A percentile compares a stretch with the other conserved stretches of the same genome.
Evolutionary conservation across 306 rosid species (phyloP).

Genomic region (Parietaria judaica): DNA sequence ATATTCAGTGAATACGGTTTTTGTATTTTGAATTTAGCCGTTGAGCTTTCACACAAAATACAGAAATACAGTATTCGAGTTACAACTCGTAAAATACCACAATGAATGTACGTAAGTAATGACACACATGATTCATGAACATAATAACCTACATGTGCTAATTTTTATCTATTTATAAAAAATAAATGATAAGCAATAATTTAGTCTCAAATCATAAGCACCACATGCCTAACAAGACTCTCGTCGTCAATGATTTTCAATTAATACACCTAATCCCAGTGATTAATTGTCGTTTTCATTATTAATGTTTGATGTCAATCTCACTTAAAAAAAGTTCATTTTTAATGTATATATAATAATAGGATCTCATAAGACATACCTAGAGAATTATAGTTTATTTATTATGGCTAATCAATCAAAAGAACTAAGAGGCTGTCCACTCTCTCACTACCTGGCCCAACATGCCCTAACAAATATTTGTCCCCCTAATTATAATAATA

Average conservation of each 20-base stretch:
- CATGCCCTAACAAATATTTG: slow-evolving; percentile 44
- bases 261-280: slow-evolving; percentile 13
- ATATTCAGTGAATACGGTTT: no score
- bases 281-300: slow-evolving; percentile 10
- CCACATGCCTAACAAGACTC: slow-evolving; percentile 30
- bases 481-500: slow-evolving; percentile 31
- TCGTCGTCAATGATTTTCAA: slow-evolving; percentile 17
- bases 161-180: background rate
- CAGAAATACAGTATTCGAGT: no score
- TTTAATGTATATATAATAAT: background rate
- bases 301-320: slow-evolving; percentile 3
- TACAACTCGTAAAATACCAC: no score
- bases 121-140: background rate
- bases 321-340: background rate
- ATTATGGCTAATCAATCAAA: slow-evolving; percentile 29
- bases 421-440: slow-evolving; percentile 32
- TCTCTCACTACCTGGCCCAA: slow-evolving; percentile 43
- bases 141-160: slow-evolving; percentile 14
- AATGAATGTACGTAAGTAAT: no score
- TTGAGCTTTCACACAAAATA: no score
- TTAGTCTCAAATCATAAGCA: slow-evolving; percentile 13
- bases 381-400: slow-evolving; percentile 5
- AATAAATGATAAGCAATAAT: slow-evolving; percentile 11
- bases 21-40: no score
- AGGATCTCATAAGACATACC: slow-evolving; percentile 17